Evolutionary conservation across 1,284 basidiomycete genomes (phyloP), one percentile per base, ranked within the genome.

Genomic region (Rhodofomes roseus): DNA sequence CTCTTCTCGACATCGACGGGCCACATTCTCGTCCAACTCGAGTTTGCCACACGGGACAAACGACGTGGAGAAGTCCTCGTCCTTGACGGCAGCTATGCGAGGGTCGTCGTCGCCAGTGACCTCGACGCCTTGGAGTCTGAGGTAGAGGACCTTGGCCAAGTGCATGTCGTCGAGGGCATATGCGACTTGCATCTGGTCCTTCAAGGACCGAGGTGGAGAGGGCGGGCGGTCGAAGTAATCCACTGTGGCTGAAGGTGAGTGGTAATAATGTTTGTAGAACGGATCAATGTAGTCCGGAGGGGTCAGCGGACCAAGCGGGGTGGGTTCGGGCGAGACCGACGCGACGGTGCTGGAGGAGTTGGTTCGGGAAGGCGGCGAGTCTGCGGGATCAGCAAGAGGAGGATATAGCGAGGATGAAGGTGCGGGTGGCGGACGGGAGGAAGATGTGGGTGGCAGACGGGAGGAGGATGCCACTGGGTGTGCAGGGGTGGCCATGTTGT

Each of bases 131-230:
- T 82, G 81, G 63, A 87, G 80, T 39, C 80, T 78, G 57, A 89
- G 74, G 16, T 85, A 77, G 23, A 89, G 77, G 31, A 84, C 76
- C 74, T 85, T 86, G 43, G 86, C 85, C 59, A 82, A 78, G 60
- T 82, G 84, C 61, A 88, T 81, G 73, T 89, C 76, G 68, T 87
- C 86, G 58, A 78, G 74, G 0, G 86, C 83, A 65, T 87, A 87
- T 6, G 86, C 86, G 64, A 80, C 75, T 67, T 87, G 84, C 50
- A 87, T 79, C 70, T 83, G 83, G 74, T 87, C 86, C 55, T 82
- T 78, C 57, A 87, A 77, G 0, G 81, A 79, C 39, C 72, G 78
- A 0, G 79, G 79, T 0, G 81, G 81, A 0, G 78, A 78, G 0
- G 78, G 78, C 0, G 77, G 77, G 0, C 77, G 77, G 63, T 79